Conservation (phyloP, 495 filamentous ascomycete genomes). For the Bryoglossum gracile region DNA sequence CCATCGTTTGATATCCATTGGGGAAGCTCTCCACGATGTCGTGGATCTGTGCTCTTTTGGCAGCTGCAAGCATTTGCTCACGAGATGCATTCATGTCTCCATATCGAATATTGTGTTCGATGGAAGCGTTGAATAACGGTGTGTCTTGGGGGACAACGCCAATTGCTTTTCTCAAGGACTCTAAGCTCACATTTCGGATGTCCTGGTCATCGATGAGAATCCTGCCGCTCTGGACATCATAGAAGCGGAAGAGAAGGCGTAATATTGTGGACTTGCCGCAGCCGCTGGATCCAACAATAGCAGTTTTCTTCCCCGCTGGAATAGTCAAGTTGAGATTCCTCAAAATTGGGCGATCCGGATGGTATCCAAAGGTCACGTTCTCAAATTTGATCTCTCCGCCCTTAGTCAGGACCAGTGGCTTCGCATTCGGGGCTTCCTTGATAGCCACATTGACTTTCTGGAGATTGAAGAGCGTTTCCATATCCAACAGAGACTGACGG, state of each 20-base stretch:
- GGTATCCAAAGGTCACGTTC: constrained; percentile 92
- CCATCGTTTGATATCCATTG: constrained; percentile 83
- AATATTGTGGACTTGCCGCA: constrained; percentile 95
- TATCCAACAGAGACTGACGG: constrained; percentile 87
- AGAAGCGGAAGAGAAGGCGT: constrained; percentile 85
- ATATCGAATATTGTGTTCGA: constrained; percentile 92
- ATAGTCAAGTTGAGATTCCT: constrained; percentile 80
- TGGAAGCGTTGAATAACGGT: constrained; percentile 90
- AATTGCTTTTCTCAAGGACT: constrained; percentile 77
- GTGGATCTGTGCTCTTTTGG: constrained; percentile 75
- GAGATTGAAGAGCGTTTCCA: constrained; percentile 98
- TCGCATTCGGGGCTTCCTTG: constrained; percentile 65
- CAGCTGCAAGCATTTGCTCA: constrained; percentile 67
- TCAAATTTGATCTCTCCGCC: constrained; percentile 90
- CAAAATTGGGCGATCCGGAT: constrained; percentile 78
- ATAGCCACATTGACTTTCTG: constrained; percentile 94
- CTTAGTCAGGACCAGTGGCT: constrained; percentile 58
- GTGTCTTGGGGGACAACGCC: constrained; percentile 98
- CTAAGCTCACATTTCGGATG: constrained; percentile 70
- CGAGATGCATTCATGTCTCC: constrained; percentile 74
- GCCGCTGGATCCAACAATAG: constrained; percentile 89
- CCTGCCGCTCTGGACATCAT: constrained; percentile 79
- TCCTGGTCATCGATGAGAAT: constrained; percentile 94
- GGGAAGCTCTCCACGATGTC: constrained; percentile 71
- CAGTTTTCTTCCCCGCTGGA: constrained; percentile 90